phyloP scores from a whole-genome alignment of 495 filamentous ascomycete species.

The Penicillium canescens region DNA sequence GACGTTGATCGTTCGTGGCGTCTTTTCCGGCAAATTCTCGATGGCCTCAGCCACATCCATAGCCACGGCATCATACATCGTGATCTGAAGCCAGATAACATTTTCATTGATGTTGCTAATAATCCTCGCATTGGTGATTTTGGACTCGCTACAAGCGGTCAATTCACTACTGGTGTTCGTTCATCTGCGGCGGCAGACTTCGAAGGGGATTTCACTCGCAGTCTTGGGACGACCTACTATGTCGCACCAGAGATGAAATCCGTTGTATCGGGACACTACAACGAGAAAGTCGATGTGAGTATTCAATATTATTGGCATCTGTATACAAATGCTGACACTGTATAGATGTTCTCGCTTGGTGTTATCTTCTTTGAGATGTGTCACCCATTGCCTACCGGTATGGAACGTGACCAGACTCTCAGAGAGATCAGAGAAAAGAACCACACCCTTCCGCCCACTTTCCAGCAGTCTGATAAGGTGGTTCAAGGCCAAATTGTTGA shows the following conservation, averaged over 20 bases:
- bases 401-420: slow-evolving; percentile 83
- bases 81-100: slow-evolving; percentile 96
- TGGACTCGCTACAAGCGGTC: slow-evolving; percentile 87
- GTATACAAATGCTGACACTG: slow-evolving; percentile 8
- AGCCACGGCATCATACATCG: slow-evolving; percentile 90
- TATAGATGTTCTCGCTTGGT: slow-evolving; percentile 90
- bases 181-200: slow-evolving; percentile 46
- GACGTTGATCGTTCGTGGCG: slow-evolving; percentile 82
- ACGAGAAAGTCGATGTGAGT: slow-evolving; percentile 87
- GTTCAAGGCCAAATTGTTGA: slow-evolving; percentile 75
- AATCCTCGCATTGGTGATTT: slow-evolving; percentile 97
- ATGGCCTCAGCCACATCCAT: slow-evolving; percentile 90
- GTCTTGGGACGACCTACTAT: slow-evolving; percentile 93
- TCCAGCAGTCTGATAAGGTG: slow-evolving; percentile 71
- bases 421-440: slow-evolving; percentile 67
- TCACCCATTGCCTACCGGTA: slow-evolving; percentile 73
- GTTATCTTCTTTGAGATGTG: slow-evolving; percentile 99
- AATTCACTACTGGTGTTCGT: slow-evolving; percentile 58
- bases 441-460: slow-evolving; percentile 69
- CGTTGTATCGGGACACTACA: slow-evolving; percentile 70
- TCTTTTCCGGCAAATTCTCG: slow-evolving; percentile 85
- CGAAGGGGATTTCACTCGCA: slow-evolving; percentile 70
- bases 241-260: slow-evolving; percentile 90
- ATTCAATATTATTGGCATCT: neutral
- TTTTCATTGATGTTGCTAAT: slow-evolving; percentile 88